These are phyloP conservation scores for Rossbeevera mucosa DNA, from an alignment of 768 basidiomycete species.

Conservation along the genomic window DNA sequence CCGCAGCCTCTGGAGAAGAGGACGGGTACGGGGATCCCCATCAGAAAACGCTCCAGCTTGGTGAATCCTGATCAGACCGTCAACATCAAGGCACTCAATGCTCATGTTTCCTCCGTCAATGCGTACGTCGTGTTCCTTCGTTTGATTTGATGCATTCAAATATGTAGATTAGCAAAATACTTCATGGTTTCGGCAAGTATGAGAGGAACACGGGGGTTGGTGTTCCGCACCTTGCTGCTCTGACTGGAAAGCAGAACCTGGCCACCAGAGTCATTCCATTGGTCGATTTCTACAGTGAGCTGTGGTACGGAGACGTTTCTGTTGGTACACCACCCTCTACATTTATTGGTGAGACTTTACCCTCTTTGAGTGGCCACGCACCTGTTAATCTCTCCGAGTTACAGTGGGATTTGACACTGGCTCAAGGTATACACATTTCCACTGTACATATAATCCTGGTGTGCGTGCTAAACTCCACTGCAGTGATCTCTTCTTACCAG, in stretches of 20 bases:
- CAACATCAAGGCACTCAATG: conserved; percentile 1
- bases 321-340: conserved; percentile 3
- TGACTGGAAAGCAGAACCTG: neutral
- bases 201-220: conserved; percentile 5
- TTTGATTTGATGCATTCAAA: neutral
- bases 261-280: neutral
- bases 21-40: conserved; percentile 4
- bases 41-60: conserved; percentile 4
- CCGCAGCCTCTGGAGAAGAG: neutral
- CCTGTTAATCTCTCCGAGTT: too few relatives aligned
- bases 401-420: neutral
- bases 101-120: conserved; percentile 1
- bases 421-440: conserved; percentile 11
- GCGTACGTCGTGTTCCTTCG: conserved; percentile 3
- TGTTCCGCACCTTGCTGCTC: neutral
- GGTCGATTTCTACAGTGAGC: neutral
- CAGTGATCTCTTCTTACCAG: conserved; percentile 29
- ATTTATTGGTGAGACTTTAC: neutral
- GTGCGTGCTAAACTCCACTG: neutral
- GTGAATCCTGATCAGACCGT: conserved; percentile 7
- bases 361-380: neutral
- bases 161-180: conserved; percentile 1
- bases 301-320: conserved; percentile 12
- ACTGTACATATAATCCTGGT: neutral
- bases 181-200: neutral